Evolutionary conservation across 176 grass and related monocot species (phyloP).

Genomic region (Carex myosuroides): DNA sequence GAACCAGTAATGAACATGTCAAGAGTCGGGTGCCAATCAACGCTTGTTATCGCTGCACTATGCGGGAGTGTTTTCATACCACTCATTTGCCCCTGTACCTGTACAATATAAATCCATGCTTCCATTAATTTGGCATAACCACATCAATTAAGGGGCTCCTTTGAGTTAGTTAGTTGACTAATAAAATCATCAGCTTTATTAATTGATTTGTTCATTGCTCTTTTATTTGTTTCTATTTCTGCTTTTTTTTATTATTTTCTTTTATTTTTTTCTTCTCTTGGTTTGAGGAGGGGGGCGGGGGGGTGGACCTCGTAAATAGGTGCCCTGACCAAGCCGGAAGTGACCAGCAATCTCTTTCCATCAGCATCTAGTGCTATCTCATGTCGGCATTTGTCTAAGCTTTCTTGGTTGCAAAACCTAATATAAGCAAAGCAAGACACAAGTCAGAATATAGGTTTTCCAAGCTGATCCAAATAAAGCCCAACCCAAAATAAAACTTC

Average conservation of each 20-base stretch:
- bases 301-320: constrained; percentile 75
- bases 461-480: neutral
- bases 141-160: neutral
- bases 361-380: constrained; percentile 79
- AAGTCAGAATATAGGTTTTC: neutral
- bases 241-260: neutral
- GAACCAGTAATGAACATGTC: constrained; percentile 85
- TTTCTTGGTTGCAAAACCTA: constrained; percentile 85
- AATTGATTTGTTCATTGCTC: neutral
- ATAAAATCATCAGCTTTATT: neutral
- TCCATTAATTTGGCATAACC: neutral
- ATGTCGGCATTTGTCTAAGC: constrained; percentile 64
- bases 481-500: neutral
- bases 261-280: neutral
- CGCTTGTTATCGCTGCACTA: constrained; percentile 55
- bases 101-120: constrained; percentile 5
- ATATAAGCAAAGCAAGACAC: neutral
- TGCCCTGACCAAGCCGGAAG: constrained; percentile 80
- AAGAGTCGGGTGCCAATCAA: constrained; percentile 86
- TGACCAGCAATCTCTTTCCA: constrained; percentile 73
- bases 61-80: constrained; percentile 67
- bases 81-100: constrained; percentile 77
- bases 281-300: neutral
- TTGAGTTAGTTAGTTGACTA: neutral
- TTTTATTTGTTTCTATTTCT: neutral